Evolutionary conservation across 2,329 filamentous ascomycete species (phyloP), one percentile per base, ranked within the genome.

Genomic region (Penicillium sp.): DNA sequence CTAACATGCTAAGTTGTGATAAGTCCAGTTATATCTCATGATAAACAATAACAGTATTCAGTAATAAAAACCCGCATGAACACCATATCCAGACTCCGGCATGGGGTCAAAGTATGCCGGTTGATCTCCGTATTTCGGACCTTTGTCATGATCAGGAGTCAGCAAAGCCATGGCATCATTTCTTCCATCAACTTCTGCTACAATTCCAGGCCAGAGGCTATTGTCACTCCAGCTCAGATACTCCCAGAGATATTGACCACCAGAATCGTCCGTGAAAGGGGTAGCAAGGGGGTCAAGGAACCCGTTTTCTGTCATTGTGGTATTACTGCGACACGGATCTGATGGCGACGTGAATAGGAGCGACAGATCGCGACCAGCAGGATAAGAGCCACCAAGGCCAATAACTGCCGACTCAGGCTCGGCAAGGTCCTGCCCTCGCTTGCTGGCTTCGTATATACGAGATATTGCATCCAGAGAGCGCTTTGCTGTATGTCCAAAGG

Each of bases 401-500:
- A 46, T 53, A 3, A 50, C 44, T 3, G 64, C 55, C 10, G 53
- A 58, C 18, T 40, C 55, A 18, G 50, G 48, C 2, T 53, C 41
- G 3, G 36, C 18, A 4, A 63, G 51, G 16, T 56, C 57, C 16
- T 64, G 61, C 16, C 64, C 61, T 6, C 71, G 64, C 55, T 73
- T 73, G 53, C 71, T 73, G 11, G 84, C 84, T 61, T 87, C 84
- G 65, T 86, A 85, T 73, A 88, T 84, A 60, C 83, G 79, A 62
- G 77, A 80, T 22, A 88, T 80, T 4, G 87, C 85, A 68, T 88
- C 85, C 42, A 84, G 76, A 49, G 83, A 86, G 53, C 84, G 78
- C 57, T 81, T 80, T 0, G 85, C 85, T 2, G 84, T 83, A 29
- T 86, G 76, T 3, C 84, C 87, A 83, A 84, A 88, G 63, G 84